phyloP scores from a whole-genome alignment of 768 basidiomycete species.

The Lactarius pseudohatsudake region DNA sequence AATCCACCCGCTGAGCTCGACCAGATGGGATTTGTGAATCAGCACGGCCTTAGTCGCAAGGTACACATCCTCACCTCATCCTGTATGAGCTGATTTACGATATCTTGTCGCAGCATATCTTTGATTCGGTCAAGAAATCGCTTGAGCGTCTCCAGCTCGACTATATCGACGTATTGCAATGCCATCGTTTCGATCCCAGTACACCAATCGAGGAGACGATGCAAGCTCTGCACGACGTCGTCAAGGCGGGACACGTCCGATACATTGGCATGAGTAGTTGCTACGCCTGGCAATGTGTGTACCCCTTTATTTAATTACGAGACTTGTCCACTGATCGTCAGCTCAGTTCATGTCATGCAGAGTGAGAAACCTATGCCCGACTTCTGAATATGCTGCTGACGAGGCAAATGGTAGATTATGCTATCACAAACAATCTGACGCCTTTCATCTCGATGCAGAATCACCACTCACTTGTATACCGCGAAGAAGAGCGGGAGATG shows the following conservation, averaged over 20 bases:
- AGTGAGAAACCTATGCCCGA: constrained; percentile 15
- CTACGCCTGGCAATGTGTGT: constrained; percentile 35
- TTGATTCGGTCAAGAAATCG: constrained; percentile 61
- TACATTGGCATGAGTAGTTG: constrained; percentile 35
- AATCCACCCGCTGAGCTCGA: constrained; percentile 22
- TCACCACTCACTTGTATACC: constrained; percentile 39
- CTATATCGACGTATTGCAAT: constrained; percentile 75
- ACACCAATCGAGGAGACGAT: constrained; percentile 37
- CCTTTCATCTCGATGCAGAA: constrained; percentile 29
- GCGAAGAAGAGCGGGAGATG: constrained; percentile 42
- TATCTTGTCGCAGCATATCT: constrained; percentile 54
- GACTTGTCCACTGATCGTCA: constrained; percentile 18
- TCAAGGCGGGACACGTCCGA: constrained; percentile 30
- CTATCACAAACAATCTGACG: constrained; percentile 22
- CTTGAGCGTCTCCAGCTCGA: constrained; percentile 72
- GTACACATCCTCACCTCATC: constrained; percentile 23
- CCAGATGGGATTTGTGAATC: constrained; percentile 39
- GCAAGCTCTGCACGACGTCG: constrained; percentile 43
- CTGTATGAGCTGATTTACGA: not conserved
- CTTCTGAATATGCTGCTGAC: constrained; percentile 18
- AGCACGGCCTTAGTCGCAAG: constrained; percentile 40
- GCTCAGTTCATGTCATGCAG: constrained; percentile 26
- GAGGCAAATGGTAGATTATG: constrained; percentile 25
- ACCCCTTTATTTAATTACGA: not conserved
- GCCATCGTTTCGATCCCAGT: constrained; percentile 37